These are phyloP conservation scores for Penicillium diatomitis DNA, from an alignment of 495 filamentous ascomycete genomes.

Conservation along the genomic window DNA sequence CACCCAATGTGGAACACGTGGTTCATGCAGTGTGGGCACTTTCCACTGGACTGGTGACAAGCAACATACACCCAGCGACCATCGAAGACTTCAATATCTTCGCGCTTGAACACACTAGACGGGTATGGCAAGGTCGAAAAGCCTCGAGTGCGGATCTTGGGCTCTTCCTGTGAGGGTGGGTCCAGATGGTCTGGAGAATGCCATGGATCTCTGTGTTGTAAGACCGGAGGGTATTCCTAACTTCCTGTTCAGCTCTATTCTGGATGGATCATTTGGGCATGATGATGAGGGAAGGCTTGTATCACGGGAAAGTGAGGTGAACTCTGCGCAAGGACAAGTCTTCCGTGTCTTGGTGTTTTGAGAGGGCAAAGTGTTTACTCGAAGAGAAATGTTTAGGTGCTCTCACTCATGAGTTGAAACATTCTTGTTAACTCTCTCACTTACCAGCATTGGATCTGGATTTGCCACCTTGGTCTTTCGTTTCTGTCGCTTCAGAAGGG, in stretches of 20 bases:
- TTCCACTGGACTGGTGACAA: constrained; percentile 1
- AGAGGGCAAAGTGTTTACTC: no score
- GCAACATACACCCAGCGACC: constrained; percentile 7
- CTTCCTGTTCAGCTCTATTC: neutral
- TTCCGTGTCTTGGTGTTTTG: no score
- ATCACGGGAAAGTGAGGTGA: neutral
- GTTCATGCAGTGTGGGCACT: constrained; percentile 8
- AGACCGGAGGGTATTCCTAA: neutral
- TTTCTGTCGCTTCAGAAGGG: neutral
- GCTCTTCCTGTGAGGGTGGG: no score
- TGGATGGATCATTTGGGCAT: neutral
- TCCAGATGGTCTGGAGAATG: neutral
- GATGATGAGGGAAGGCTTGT: neutral
- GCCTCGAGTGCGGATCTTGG: no score
- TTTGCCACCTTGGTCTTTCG: neutral
- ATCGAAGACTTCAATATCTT: constrained; percentile 6
- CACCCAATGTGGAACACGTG: constrained; percentile 6
- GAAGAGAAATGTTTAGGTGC: no score
- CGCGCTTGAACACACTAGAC: neutral
- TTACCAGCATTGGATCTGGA: neutral
- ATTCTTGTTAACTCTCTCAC: neutral
- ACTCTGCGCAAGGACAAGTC: neutral
- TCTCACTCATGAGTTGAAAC: neutral
- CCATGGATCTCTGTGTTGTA: neutral
- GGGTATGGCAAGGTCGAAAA: neutral